Evolutionary conservation across 2,329 filamentous ascomycete genomes (phyloP).

Genomic region (Sordariomycetes sp.): DNA sequence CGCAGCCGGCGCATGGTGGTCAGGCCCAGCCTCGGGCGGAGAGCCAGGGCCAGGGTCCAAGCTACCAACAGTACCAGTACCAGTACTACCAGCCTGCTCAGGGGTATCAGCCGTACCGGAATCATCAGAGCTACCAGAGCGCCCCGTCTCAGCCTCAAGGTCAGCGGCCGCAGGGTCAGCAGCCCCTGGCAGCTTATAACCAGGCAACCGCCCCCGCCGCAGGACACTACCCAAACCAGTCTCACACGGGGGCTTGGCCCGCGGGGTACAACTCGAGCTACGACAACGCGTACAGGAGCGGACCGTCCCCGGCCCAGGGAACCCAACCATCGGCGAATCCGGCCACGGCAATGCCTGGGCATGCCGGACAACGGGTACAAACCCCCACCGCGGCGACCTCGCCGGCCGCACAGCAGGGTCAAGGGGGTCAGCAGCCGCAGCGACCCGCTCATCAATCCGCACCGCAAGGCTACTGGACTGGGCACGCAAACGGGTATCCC

Average conservation of each 20-base stretch:
- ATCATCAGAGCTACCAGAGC: background rate
- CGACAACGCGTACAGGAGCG: background rate
- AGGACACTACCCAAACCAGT: background rate
- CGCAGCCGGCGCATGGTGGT: background rate
- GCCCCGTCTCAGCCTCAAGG: background rate
- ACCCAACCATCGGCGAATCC: background rate
- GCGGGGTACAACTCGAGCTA: background rate
- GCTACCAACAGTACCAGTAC: background rate
- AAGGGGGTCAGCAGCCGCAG: background rate
- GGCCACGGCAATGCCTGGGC: background rate
- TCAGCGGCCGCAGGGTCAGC: background rate
- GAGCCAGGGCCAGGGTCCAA: background rate
- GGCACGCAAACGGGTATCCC: background rate
- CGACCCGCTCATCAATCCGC: background rate
- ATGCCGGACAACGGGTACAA: background rate
- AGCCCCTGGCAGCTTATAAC: background rate
- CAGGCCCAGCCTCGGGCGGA: background rate
- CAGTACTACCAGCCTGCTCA: background rate
- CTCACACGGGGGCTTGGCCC: background rate
- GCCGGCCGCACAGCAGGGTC: background rate
- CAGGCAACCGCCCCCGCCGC: background rate
- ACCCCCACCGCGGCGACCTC: background rate
- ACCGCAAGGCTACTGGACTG: background rate
- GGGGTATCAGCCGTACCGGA: background rate
- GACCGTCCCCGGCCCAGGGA: background rate